Evolutionary conservation across 1,284 basidiomycete species (phyloP).

Genomic region (Microstroma glucosiphilum): DNA sequence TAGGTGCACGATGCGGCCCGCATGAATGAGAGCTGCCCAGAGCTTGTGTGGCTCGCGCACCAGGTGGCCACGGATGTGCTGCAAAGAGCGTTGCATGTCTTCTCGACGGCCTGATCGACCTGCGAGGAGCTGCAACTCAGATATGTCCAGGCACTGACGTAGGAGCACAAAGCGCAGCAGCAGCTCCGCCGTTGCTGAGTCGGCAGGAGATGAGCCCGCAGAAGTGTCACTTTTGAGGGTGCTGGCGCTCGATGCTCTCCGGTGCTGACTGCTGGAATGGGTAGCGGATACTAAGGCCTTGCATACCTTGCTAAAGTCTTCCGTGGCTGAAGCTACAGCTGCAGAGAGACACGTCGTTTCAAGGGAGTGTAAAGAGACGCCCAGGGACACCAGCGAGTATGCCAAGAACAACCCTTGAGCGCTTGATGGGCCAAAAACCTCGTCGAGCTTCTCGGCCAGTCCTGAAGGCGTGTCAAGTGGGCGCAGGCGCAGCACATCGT

Average conservation of each 20-base stretch:
- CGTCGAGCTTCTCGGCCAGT: too few relatives aligned
- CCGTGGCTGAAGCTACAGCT: not conserved
- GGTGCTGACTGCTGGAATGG: not conserved
- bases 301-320: not conserved
- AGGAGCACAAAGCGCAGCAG: slow-evolving; percentile 4
- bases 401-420: not conserved
- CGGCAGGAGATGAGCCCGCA: not conserved
- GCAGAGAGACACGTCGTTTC: not conserved
- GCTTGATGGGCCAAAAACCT: not conserved
- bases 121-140: slow-evolving; percentile 6
- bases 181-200: not conserved
- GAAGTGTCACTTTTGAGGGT: not conserved
- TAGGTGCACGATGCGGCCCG: slow-evolving; percentile 4
- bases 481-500: not conserved
- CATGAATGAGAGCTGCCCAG: not conserved
- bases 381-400: slow-evolving; percentile 7
- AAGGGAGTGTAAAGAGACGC: not conserved
- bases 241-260: not conserved
- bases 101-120: not conserved
- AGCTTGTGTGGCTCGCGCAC: not conserved
- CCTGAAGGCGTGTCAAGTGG: too few relatives aligned
- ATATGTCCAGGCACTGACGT: slow-evolving; percentile 1
- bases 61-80: not conserved
- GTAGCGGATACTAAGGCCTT: not conserved
- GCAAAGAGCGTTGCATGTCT: not conserved